Conservation (phyloP, 106 monocot genomes). For the Dendrobium officinale region DNA sequence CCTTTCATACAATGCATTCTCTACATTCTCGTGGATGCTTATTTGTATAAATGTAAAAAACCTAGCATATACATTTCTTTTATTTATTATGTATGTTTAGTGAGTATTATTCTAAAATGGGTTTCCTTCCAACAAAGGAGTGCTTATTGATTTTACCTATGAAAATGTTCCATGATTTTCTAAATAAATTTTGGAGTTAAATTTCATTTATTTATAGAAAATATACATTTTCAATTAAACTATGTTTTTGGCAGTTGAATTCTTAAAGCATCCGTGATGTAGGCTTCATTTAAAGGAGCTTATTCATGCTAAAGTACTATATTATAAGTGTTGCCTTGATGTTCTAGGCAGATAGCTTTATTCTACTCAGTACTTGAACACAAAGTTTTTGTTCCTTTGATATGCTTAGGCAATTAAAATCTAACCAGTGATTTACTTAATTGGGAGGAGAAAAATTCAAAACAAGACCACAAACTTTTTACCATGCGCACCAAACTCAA, state of each 20-base stretch:
- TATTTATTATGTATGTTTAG: not conserved
- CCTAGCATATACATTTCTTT: not conserved
- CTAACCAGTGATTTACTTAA: no score
- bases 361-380: no score
- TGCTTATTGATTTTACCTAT: not conserved
- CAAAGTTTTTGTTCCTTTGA: no score
- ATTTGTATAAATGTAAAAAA: not conserved
- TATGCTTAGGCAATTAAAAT: no score
- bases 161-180: not conserved
- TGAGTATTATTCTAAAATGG: not conserved
- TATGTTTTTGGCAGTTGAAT: not conserved
- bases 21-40: not conserved
- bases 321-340: not conserved
- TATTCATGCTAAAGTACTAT: not conserved
- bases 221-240: not conserved
- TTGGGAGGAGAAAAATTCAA: no score
- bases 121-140: not conserved
- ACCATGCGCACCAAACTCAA: no score
- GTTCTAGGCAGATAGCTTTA: no score
- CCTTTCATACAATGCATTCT: not conserved
- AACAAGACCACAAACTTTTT: no score
- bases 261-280: not conserved
- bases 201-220: not conserved
- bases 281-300: not conserved
- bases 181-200: not conserved